Evolutionary conservation across 331 rosid species (phyloP).

Genomic region (Rosa hybrid): DNA sequence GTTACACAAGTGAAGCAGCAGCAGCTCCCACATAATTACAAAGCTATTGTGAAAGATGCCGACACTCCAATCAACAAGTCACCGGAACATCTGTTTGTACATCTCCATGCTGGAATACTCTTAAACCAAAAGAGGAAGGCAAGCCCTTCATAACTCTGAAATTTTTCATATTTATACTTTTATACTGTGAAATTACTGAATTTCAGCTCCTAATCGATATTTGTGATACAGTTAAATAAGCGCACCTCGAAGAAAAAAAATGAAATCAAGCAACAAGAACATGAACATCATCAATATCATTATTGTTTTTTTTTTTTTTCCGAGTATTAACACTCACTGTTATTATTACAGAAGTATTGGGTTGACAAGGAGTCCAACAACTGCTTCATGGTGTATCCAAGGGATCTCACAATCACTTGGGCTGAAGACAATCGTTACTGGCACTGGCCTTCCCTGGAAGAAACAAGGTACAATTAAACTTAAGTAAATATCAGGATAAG

Average conservation of each 20-base stretch:
- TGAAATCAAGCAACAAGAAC: background rate
- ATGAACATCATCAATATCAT: background rate
- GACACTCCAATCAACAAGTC: conserved; percentile 37
- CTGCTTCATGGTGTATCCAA: conserved; percentile 70
- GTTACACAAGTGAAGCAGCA: background rate
- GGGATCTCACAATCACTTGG: conserved; percentile 66
- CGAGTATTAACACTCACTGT: background rate
- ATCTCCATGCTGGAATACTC: conserved; percentile 45
- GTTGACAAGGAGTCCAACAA: conserved; percentile 47
- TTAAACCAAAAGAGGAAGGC: conserved; percentile 52
- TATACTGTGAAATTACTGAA: background rate
- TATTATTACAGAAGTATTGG: conserved; percentile 60
- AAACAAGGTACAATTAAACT: conserved; percentile 39
- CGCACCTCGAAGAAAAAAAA: background rate
- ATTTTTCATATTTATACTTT: background rate
- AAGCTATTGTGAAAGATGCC: conserved; percentile 44
- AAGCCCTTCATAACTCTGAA: conserved; percentile 10
- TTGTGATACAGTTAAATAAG: no score
- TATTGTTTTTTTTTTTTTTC: background rate
- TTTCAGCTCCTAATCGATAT: background rate
- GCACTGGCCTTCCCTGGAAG: conserved; percentile 51
- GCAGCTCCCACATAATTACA: conserved; percentile 29
- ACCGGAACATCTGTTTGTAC: conserved; percentile 24
- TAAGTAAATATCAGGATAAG: background rate
- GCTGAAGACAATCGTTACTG: conserved; percentile 42